Conservation (phyloP, 371 early-diverging fungal species). For the Synchytrium microbalum region DNA sequence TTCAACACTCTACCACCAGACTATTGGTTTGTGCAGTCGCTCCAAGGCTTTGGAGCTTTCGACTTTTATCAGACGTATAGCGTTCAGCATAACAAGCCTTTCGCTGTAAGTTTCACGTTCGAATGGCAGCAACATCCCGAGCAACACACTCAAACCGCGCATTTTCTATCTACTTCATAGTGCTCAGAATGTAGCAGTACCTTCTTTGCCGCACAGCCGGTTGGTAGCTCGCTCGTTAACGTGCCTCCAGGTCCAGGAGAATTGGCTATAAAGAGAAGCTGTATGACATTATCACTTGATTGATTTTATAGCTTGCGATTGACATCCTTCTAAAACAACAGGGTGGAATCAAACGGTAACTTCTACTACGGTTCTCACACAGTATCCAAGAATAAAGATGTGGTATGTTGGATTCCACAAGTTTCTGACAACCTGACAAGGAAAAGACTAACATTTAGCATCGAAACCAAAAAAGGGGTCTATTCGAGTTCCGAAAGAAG, state of each 20-base stretch:
- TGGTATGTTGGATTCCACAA: too few relatives aligned
- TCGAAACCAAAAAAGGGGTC: too few relatives aligned
- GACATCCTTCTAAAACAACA: not conserved
- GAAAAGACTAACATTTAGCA: too few relatives aligned
- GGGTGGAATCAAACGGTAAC: not conserved
- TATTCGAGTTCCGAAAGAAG: not conserved
- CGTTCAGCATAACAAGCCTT: not conserved
- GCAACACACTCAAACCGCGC: too few relatives aligned
- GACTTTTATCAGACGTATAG: not conserved
- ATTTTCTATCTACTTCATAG: not conserved
- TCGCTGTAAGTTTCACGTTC: not conserved
- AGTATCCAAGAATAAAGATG: not conserved
- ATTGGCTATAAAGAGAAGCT: too few relatives aligned
- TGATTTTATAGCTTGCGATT: too few relatives aligned
- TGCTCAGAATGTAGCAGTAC: conserved; percentile 1
- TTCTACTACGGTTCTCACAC: not conserved
- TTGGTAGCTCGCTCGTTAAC: not conserved
- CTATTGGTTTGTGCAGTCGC: not conserved
- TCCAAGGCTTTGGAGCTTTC: not conserved
- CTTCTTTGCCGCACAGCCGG: not conserved
- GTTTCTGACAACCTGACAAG: too few relatives aligned
- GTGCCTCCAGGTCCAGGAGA: not conserved
- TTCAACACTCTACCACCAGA: not conserved
- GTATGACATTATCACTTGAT: too few relatives aligned
- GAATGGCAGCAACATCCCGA: not conserved